These are phyloP conservation scores for Malus hybrid DNA, from an alignment of 331 rosid genomes.

Conservation along the genomic window DNA sequence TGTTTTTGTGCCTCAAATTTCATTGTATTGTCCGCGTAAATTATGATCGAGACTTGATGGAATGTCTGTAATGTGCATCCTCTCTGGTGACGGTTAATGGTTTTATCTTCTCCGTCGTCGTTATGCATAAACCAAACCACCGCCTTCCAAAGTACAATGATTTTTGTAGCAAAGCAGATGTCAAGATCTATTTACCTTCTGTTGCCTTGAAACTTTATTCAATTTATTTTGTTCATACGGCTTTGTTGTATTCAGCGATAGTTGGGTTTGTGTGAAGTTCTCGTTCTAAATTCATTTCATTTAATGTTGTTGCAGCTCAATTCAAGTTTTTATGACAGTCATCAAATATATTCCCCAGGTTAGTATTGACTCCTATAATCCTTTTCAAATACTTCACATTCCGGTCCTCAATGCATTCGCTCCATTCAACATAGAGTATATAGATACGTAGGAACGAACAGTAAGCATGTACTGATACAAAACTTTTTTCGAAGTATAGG, in stretches of 20 bases:
- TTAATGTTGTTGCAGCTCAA: slow-evolving; percentile 46
- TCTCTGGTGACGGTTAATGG: neutral
- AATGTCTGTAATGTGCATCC: neutral
- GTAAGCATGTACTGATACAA: neutral
- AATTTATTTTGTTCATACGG: neutral
- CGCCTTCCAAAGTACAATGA: neutral
- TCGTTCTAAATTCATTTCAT: slow-evolving; percentile 20
- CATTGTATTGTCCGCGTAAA: neutral
- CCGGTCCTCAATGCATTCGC: neutral
- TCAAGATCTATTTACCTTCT: neutral
- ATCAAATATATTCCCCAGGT: slow-evolving; percentile 88
- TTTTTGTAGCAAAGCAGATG: neutral
- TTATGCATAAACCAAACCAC: neutral
- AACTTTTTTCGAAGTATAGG: slow-evolving; percentile 25
- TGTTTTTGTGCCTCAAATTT: neutral
- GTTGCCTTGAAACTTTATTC: neutral
- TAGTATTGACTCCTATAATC: slow-evolving; percentile 1
- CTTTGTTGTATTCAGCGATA: neutral
- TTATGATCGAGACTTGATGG: neutral
- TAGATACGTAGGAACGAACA: neutral
- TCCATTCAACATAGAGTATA: neutral
- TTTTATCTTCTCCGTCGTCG: neutral
- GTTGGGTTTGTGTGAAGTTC: slow-evolving; percentile 2
- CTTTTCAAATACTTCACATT: neutral
- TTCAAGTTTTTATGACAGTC: slow-evolving; percentile 65